Evolutionary conservation across 129 eudicot species (phyloP).

Genomic region (Rutidosis leptorrhynchoides): DNA sequence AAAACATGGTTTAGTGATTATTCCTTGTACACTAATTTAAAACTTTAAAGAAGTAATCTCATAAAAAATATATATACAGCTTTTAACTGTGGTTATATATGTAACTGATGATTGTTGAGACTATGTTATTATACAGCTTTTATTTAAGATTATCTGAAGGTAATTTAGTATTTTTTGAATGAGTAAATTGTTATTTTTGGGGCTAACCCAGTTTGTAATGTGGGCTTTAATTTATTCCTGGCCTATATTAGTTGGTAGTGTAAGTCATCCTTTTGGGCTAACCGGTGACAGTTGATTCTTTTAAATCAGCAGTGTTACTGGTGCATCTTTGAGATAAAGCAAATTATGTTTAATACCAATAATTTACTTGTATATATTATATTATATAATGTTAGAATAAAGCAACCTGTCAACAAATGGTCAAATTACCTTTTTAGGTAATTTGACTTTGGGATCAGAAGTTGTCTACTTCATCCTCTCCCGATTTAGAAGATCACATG

Average conservation of each 20-base stretch:
- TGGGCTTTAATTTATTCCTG: slow-evolving; percentile 3
- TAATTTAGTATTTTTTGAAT: too few relatives aligned
- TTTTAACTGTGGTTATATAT: slow-evolving; percentile 15
- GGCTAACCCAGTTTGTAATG: background rate
- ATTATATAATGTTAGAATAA: too few relatives aligned
- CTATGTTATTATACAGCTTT: too few relatives aligned
- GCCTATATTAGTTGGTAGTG: background rate
- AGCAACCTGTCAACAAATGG: too few relatives aligned
- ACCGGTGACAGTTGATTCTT: background rate
- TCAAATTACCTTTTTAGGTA: too few relatives aligned
- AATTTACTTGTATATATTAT: too few relatives aligned
- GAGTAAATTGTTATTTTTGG: background rate
- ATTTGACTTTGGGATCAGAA: too few relatives aligned
- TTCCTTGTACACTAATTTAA: slow-evolving; percentile 15
- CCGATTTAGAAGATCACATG: too few relatives aligned
- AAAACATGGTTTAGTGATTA: slow-evolving; percentile 19
- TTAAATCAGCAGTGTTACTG: background rate
- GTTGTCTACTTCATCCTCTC: too few relatives aligned
- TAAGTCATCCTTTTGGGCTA: too few relatives aligned
- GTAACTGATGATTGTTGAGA: background rate
- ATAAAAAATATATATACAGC: slow-evolving; percentile 3
- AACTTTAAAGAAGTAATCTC: slow-evolving; percentile 2
- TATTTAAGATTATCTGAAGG: too few relatives aligned
- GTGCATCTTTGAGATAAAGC: background rate
- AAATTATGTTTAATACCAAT: background rate